Evolutionary conservation across 1,284 basidiomycete genomes (phyloP).

Genomic region (Anthracocystis setariae): DNA sequence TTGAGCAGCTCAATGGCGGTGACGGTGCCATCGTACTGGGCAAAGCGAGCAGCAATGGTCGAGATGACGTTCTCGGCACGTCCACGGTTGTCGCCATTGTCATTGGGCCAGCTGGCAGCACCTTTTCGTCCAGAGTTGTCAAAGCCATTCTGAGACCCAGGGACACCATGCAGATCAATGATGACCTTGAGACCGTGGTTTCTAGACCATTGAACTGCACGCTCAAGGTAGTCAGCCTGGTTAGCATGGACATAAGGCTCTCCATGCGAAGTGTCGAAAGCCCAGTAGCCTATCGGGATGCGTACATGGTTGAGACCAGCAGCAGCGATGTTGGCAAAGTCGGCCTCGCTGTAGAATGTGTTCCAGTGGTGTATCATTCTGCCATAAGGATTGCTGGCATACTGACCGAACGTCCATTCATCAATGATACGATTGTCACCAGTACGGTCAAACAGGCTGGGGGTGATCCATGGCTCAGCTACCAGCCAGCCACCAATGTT

Average conservation of each 20-base stretch:
- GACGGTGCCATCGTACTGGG: constrained; percentile 58
- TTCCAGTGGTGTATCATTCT: constrained; percentile 75
- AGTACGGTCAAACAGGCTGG: constrained; percentile 70
- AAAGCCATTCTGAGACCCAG: constrained; percentile 69
- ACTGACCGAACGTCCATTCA: constrained; percentile 84
- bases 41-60: constrained; percentile 66
- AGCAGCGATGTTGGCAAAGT: constrained; percentile 75
- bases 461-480: constrained; percentile 64
- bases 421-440: constrained; percentile 72
- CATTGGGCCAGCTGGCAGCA: constrained; percentile 77
- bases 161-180: constrained; percentile 75
- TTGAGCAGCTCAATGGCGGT: constrained; percentile 63
- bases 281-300: constrained; percentile 92
- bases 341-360: constrained; percentile 81
- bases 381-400: constrained; percentile 64
- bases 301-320: constrained; percentile 76
- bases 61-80: constrained; percentile 79
- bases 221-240: constrained; percentile 72
- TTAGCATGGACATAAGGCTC: constrained; percentile 88
- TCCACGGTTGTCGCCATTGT: constrained; percentile 74
- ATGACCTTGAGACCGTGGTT: constrained; percentile 84
- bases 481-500: constrained; percentile 67
- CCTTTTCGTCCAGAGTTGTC: constrained; percentile 76
- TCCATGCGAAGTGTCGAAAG: constrained; percentile 80
- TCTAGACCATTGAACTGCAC: constrained; percentile 81